These are phyloP conservation scores for Luffa acutangula DNA, from an alignment of 306 rosid genomes.

Conservation along the genomic window DNA sequence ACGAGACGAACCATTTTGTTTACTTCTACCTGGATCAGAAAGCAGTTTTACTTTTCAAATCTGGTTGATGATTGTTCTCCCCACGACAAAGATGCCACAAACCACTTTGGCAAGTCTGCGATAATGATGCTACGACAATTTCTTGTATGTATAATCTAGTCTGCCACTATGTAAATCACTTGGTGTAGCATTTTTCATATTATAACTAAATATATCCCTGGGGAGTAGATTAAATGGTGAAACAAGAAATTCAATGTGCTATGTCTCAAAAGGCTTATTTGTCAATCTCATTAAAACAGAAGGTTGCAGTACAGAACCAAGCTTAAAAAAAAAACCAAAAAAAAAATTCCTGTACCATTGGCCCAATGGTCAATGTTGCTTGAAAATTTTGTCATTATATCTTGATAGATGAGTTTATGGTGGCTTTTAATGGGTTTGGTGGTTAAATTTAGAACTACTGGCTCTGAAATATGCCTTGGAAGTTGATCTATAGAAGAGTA, in stretches of 20 bases:
- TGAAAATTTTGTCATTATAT: not conserved
- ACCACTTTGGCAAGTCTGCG: not conserved
- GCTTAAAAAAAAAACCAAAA: not conserved
- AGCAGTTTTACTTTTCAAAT: conserved; percentile 81
- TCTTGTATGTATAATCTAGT: conserved; percentile 3
- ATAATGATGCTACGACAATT: not conserved
- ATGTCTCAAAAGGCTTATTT: not conserved
- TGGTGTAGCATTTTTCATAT: not conserved
- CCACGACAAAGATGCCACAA: conserved; percentile 14
- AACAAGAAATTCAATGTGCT: not conserved
- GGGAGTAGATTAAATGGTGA: conserved; percentile 1
- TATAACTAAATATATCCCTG: not conserved
- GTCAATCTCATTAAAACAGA: not conserved
- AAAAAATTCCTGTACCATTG: not conserved
- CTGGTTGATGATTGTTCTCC: conserved; percentile 42
- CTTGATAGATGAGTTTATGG: not conserved
- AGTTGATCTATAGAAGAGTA: not conserved
- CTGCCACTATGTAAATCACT: conserved; percentile 1
- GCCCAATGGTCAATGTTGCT: not conserved
- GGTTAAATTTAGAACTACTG: not conserved
- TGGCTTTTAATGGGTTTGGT: not conserved
- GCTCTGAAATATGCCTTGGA: not conserved
- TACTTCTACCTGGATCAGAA: conserved; percentile 95
- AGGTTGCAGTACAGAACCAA: not conserved
- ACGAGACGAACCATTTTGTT: conserved; percentile 92